These are phyloP conservation scores for Moricandia arvensis DNA, from an alignment of 345 rosid genomes.

Conservation along the genomic window DNA sequence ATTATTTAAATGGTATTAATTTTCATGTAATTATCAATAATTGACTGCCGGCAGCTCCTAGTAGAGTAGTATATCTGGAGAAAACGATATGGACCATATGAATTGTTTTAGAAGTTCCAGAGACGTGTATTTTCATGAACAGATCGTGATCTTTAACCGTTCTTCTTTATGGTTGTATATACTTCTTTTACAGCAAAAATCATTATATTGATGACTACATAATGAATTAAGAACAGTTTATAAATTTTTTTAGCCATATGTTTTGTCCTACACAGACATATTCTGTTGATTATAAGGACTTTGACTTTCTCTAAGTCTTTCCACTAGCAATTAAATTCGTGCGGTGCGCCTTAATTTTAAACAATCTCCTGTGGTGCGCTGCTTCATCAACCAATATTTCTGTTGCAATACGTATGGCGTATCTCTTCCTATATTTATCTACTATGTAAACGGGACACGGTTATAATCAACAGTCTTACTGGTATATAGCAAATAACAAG, in stretches of 20 bases:
- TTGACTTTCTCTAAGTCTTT: slow-evolving; percentile 12
- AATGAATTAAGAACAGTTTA: too few relatives aligned
- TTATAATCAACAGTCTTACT: too few relatives aligned
- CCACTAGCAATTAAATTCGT: background rate
- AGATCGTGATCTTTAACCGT: slow-evolving; percentile 26
- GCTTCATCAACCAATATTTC: background rate
- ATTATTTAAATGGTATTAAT: background rate
- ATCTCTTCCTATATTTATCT: too few relatives aligned
- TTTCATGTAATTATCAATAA: background rate
- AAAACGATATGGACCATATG: slow-evolving; percentile 16
- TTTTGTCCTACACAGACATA: too few relatives aligned
- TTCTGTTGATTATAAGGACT: background rate
- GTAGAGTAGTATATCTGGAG: slow-evolving; percentile 3
- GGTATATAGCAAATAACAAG: too few relatives aligned
- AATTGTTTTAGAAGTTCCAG: background rate
- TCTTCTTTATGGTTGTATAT: slow-evolving; percentile 2
- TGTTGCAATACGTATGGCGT: background rate
- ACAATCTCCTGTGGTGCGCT: background rate
- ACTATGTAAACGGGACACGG: too few relatives aligned
- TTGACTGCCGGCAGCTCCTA: background rate
- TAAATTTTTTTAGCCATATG: too few relatives aligned
- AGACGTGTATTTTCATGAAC: slow-evolving; percentile 10
- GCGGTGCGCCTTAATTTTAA: background rate
- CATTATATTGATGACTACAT: too few relatives aligned
- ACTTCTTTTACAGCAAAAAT: too few relatives aligned